Base-by-base conservation (phyloP, 2,329 filamentous ascomycete species). In the Aureobasidium sp. region DNA sequence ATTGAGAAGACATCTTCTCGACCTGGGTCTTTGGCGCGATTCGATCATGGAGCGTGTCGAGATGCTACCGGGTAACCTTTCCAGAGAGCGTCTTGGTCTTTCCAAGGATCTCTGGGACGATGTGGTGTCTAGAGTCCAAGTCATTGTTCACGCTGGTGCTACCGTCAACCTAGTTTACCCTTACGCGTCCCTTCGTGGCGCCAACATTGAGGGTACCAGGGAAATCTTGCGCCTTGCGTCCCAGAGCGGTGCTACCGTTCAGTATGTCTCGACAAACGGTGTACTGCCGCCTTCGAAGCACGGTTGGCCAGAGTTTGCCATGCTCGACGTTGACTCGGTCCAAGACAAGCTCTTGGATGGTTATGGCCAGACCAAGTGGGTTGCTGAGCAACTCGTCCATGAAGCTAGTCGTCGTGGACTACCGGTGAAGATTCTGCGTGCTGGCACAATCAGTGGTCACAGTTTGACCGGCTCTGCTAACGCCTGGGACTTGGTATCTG, bases 161-260 rank as follows among this genome's bases (percentile, higher is more conserved):
- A 86, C 83, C 0, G 87, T 91, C 62, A 89, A 89, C 64, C 72
- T 91, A 44, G 85, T 91, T 0, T 90, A 91, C 59, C 86, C 87
- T 0, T 90, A 90, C 59, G 87, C 86, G 37, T 84, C 86, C 0
- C 72, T 91, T 59, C 79, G 86, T 50, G 80, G 78, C 47, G 80
- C 86, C 54, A 91, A 91, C 60, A 84, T 91, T 2, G 81, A 80
- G n/a, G 87, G 87, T n/a, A 90, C 86, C 0, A 74, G 79, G 37
- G 86, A 90, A 64, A 79, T 90, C 34, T 68, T 91, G 48, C 83
- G 86, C 38, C 73, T 91, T 22, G 86, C 86, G 0, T 77, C 79
- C 54, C 75, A 78, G 32, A 78, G 76, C 21, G 83, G 83, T 11
- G 85, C 85, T 1, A 89, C 86, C 0, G 76, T 90, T 1, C 85